Evolutionary conservation across 805 yeast species (phyloP).

Genomic region (Tetrapisispora nanseiensis): DNA sequence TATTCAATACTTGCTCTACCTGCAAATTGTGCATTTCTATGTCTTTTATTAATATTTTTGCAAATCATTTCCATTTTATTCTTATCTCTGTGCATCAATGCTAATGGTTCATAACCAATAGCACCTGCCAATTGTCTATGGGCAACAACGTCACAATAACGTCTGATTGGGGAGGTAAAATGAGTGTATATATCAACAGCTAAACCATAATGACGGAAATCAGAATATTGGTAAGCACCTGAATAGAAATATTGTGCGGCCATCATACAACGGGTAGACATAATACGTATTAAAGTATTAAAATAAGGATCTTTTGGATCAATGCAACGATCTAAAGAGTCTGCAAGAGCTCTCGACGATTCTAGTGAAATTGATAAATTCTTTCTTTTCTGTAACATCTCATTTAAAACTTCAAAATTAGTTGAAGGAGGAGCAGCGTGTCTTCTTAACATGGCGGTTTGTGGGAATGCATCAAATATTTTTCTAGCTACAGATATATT

Average conservation of each 20-base stretch:
- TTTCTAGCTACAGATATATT: conserved; percentile 91
- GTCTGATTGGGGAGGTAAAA: conserved; percentile 95
- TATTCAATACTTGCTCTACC: conserved; percentile 97
- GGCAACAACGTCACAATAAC: conserved; percentile 96
- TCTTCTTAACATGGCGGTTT: conserved; percentile 95
- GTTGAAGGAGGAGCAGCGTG: conserved; percentile 97
- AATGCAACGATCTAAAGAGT: conserved; percentile 78
- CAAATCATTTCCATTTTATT: conserved; percentile 81
- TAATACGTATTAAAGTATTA: conserved; percentile 85
- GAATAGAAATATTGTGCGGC: conserved; percentile 96
- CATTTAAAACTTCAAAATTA: conserved; percentile 81
- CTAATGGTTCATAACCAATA: conserved; percentile 81
- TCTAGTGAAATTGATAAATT: conserved; percentile 68
- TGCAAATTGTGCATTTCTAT: conserved; percentile 97
- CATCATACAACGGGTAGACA: conserved; percentile 99
- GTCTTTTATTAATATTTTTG: conserved; percentile 83
- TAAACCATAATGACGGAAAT: conserved; percentile 91
- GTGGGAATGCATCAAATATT: conserved; percentile 88
- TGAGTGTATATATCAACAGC: conserved; percentile 97
- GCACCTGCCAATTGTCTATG: conserved; percentile 98
- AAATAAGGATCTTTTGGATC: conserved; percentile 82
- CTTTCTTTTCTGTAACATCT: conserved; percentile 76
- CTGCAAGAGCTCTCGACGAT: conserved; percentile 84
- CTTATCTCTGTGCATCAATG: conserved; percentile 77
- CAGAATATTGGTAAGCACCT: conserved; percentile 82